Percentiles rank a stretch among this genome's conserved stretches.
These are phyloP conservation scores for Mucor ambiguus DNA, from an alignment of 371 early-diverging fungal species.

Conservation along the genomic window DNA sequence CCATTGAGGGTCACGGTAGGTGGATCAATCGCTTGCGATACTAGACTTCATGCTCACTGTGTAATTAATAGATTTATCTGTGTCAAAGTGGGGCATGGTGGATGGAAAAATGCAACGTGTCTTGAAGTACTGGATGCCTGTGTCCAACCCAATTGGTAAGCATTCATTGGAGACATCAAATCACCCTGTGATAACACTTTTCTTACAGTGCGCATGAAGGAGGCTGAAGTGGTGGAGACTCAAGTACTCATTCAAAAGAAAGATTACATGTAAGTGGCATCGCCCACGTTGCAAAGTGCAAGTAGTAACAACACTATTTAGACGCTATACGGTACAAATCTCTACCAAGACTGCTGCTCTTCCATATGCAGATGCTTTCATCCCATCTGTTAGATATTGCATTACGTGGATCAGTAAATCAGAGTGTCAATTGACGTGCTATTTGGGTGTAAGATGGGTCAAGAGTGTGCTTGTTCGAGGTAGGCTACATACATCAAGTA, in stretches of 20 bases:
- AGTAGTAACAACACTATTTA: constrained; percentile 3
- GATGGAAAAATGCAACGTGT: constrained; percentile 36
- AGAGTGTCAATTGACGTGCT: constrained; percentile 51
- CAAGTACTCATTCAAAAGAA: constrained; percentile 53
- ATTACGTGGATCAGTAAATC: constrained; percentile 51
- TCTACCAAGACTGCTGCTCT: constrained; percentile 50
- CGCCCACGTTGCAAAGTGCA: not conserved
- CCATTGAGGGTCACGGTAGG: constrained; percentile 55
- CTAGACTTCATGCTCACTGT: not conserved
- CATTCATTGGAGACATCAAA: not conserved
- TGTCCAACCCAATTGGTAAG: constrained; percentile 51
- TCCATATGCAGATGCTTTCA: constrained; percentile 65
- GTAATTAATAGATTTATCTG: constrained; percentile 32
- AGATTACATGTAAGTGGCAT: constrained; percentile 41
- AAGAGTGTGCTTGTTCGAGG: constrained; percentile 58
- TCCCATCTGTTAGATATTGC: constrained; percentile 58
- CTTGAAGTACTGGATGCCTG: constrained; percentile 53
- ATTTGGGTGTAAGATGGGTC: constrained; percentile 55
- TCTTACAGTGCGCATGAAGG: constrained; percentile 50
- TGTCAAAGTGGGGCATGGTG: constrained; percentile 37
- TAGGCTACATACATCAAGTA: constrained; percentile 10
- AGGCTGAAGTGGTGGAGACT: constrained; percentile 61
- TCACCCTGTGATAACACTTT: not conserved
- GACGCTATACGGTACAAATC: constrained; percentile 47
- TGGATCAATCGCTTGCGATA: not conserved